Evolutionary conservation across 345 rosid species (phyloP).

Genomic region (Sonneratia alba): DNA sequence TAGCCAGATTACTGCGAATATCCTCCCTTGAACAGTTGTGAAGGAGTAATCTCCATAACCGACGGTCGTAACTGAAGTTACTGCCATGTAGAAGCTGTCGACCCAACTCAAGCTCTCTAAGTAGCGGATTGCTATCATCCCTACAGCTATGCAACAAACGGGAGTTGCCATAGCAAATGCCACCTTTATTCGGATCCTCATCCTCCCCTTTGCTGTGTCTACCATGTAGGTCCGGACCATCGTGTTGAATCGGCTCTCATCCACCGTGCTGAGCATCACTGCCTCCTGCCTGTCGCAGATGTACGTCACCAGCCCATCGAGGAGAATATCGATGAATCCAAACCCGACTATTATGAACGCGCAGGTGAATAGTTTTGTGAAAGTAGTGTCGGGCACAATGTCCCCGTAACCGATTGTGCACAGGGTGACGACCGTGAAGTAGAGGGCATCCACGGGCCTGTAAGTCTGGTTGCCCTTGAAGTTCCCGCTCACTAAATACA

Average conservation of each 20-base stretch:
- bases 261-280: constrained; percentile 39
- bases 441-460: constrained; percentile 50
- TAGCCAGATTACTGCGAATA: constrained; percentile 57
- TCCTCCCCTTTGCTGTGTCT: constrained; percentile 51
- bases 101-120: constrained; percentile 48
- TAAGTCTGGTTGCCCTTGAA: constrained; percentile 35
- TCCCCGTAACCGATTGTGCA: constrained; percentile 69
- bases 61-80: constrained; percentile 59
- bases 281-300: constrained; percentile 58
- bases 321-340: constrained; percentile 52
- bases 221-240: constrained; percentile 40
- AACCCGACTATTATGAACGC: constrained; percentile 48
- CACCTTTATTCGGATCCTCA: constrained; percentile 57
- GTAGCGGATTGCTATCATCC: constrained; percentile 31
- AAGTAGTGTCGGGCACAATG: constrained; percentile 47
- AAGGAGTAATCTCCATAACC: constrained; percentile 63
- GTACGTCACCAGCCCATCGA: constrained; percentile 49
- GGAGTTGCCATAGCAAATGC: constrained; percentile 40
- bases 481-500: constrained; percentile 20
- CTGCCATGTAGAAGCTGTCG: constrained; percentile 51
- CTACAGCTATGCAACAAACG: constrained; percentile 38
- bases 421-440: constrained; percentile 56
- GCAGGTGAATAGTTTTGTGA: constrained; percentile 51
- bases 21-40: constrained; percentile 33
- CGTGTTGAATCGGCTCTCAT: constrained; percentile 34